Percentiles rank a stretch among this genome's conserved stretches.
Conservation (phyloP, 2,329 filamentous ascomycete genomes). For the Exutisphaerella laricina region DNA sequence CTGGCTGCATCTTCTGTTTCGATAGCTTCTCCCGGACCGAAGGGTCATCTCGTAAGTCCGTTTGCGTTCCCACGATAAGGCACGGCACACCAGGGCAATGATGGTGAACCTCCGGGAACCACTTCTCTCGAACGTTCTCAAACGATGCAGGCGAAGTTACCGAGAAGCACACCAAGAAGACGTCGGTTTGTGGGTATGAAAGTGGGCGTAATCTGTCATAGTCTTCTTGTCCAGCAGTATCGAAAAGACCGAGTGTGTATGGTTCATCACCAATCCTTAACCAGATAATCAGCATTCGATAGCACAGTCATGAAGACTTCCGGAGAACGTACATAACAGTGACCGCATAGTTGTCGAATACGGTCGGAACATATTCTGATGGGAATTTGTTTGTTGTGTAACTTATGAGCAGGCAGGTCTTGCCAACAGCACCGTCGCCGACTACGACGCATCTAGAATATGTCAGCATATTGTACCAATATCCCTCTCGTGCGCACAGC, state of each 20-base stretch:
- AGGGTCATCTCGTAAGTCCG: constrained; percentile 85
- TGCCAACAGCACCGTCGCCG: constrained; percentile 97
- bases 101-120: constrained; percentile 98
- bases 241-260: constrained; percentile 93
- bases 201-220: constrained; percentile 95
- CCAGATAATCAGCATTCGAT: constrained; percentile 13
- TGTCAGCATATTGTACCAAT: too few relatives aligned
- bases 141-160: constrained; percentile 96
- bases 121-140: constrained; percentile 98
- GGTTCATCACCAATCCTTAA: constrained; percentile 96
- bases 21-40: constrained; percentile 84
- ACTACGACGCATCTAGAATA: constrained; percentile 85
- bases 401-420: constrained; percentile 97
- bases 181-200: constrained; percentile 97
- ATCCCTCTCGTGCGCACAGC: background rate
- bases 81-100: constrained; percentile 97
- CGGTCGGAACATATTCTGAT: constrained; percentile 98
- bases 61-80: constrained; percentile 95
- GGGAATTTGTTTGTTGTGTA: constrained; percentile 99
- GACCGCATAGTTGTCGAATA: constrained; percentile 99
- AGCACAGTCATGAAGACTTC: background rate
- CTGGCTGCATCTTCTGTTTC: constrained; percentile 94
- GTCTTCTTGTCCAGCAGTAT: constrained; percentile 99
- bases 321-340: constrained; percentile 68
- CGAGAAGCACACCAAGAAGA: constrained; percentile 98